Conservation (phyloP, 495 filamentous ascomycete genomes). For the Chaetomium fimeti region DNA sequence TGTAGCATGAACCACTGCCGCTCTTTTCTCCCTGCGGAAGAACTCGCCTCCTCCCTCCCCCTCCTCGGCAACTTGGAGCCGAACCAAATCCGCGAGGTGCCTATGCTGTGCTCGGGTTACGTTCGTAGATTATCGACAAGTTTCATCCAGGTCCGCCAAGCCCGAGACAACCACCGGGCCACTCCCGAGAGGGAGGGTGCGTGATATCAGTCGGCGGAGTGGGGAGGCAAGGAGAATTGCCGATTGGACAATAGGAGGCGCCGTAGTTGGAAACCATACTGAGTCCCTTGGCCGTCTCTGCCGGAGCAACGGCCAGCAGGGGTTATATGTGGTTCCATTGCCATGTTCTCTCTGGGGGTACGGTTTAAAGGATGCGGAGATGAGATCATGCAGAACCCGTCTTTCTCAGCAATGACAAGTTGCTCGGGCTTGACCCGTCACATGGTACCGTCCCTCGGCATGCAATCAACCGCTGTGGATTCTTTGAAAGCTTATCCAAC, state of each 20-base stretch:
- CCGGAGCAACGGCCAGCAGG: background rate
- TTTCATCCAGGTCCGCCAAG: constrained; percentile 1
- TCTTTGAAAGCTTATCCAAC: background rate
- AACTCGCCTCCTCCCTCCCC: background rate
- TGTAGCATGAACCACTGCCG: background rate
- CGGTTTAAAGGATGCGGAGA: background rate
- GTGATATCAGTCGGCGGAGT: background rate
- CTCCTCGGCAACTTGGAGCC: background rate
- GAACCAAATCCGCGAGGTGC: background rate
- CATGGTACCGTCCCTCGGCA: background rate
- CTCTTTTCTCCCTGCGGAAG: background rate
- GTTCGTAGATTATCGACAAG: background rate
- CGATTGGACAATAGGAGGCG: background rate
- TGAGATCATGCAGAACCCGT: background rate
- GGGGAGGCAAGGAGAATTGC: background rate
- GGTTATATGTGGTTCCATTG: background rate
- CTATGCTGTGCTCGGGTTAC: background rate
- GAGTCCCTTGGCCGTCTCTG: background rate
- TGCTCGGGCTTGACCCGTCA: background rate
- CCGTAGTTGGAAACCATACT: background rate
- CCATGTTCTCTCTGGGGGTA: background rate
- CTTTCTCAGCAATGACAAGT: background rate
- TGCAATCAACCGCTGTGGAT: background rate
- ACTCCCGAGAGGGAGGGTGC: background rate
- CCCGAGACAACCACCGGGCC: constrained; percentile 1